Conservation (phyloP, 2,329 filamentous ascomycete species). For the Verticillium nubilum region DNA sequence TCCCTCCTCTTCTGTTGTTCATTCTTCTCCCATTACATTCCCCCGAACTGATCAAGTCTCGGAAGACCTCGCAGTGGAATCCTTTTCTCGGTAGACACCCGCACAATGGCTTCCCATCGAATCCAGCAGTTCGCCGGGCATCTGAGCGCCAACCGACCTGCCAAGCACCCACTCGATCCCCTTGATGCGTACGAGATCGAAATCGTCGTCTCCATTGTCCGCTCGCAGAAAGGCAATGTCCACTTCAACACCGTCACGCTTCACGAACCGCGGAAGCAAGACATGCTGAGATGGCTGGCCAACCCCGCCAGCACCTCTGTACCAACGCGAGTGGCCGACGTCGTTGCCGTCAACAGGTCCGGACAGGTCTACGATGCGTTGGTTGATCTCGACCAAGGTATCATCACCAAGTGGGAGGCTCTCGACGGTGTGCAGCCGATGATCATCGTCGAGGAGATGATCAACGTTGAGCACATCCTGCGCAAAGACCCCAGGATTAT, state of each 20-base stretch:
- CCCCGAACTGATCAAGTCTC: no score
- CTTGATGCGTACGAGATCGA: background rate
- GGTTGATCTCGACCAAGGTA: slow-evolving; percentile 37
- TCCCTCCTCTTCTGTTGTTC: no score
- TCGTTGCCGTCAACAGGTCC: slow-evolving; percentile 38
- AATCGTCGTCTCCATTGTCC: background rate
- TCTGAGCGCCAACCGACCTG: no score
- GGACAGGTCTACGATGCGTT: slow-evolving; percentile 42
- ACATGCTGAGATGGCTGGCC: slow-evolving; percentile 50
- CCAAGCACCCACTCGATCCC: background rate
- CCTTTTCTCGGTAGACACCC: no score
- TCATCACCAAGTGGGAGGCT: slow-evolving; percentile 39
- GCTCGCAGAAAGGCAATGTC: slow-evolving; percentile 11
- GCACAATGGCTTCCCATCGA: no score
- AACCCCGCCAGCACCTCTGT: slow-evolving; percentile 40
- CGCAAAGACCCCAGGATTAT: slow-evolving; percentile 69
- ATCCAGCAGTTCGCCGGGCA: no score
- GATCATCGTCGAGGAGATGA: slow-evolving; percentile 74
- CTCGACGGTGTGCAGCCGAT: slow-evolving; percentile 39
- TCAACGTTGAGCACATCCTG: slow-evolving; percentile 64
- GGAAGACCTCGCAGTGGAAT: no score
- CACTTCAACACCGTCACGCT: slow-evolving; percentile 61
- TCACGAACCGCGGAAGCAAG: slow-evolving; percentile 57
- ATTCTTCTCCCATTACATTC: no score
- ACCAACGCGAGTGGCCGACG: slow-evolving; percentile 42